Evolutionary conservation across 2,329 filamentous ascomycete genomes (phyloP).

Genomic region (Periconia macrospinosa): DNA sequence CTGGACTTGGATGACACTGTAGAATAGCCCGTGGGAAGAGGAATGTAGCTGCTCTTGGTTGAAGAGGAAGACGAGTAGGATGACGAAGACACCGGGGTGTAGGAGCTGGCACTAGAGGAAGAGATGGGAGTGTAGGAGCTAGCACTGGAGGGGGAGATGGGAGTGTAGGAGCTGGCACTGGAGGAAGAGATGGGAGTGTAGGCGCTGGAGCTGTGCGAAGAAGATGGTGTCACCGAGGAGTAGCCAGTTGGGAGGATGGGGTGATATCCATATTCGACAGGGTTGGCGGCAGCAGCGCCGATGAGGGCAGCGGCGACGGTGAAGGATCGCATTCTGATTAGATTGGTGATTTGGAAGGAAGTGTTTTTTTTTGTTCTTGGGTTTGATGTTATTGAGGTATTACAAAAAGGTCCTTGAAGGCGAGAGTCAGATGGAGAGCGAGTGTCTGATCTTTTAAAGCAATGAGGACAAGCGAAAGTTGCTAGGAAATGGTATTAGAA

Average conservation of each 20-base stretch:
- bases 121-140: slow-evolving; percentile 3
- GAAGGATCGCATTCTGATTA: slow-evolving; percentile 36
- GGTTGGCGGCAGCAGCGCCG: slow-evolving; percentile 33
- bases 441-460: slow-evolving; percentile 30
- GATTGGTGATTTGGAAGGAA: slow-evolving; percentile 5
- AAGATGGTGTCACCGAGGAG: slow-evolving; percentile 7
- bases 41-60: neutral
- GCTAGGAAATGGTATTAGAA: slow-evolving; percentile 24
- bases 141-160: neutral
- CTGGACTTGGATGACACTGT: neutral
- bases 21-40: slow-evolving; percentile 2
- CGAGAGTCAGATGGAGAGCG: slow-evolving; percentile 20
- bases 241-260: slow-evolving; percentile 5
- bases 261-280: slow-evolving; percentile 21
- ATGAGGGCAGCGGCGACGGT: slow-evolving; percentile 33
- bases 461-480: slow-evolving; percentile 33
- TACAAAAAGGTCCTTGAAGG: slow-evolving; percentile 5
- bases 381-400: slow-evolving; percentile 11
- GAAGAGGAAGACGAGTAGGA: neutral
- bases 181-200: neutral
- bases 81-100: slow-evolving; percentile 3
- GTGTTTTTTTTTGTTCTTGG: slow-evolving; percentile 16
- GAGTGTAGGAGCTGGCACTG: neutral
- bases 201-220: slow-evolving; percentile 1
- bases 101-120: neutral